Evolutionary conservation across 441 rosid genomes (phyloP).

Genomic region (Erodium texanum): DNA sequence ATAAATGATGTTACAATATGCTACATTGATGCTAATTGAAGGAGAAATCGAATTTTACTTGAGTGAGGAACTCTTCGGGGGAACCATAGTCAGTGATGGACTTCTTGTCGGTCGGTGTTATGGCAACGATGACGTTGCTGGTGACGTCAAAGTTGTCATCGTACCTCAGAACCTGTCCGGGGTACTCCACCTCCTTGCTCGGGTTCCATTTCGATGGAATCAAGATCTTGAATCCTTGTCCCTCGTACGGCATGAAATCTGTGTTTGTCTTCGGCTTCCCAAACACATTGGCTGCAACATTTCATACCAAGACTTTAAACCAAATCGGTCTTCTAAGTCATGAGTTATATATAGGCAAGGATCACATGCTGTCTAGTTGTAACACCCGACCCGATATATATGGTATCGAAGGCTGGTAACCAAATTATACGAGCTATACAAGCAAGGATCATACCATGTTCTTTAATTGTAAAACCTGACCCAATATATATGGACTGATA

Average conservation of each 20-base stretch:
- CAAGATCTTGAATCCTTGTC: slow-evolving; percentile 64
- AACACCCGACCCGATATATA: no score
- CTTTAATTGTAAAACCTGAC: no score
- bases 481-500: no score
- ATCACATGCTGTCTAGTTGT: neutral
- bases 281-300: slow-evolving; percentile 80
- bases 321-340: neutral
- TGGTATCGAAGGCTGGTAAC: no score
- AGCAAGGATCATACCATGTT: no score
- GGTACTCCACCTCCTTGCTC: slow-evolving; percentile 79
- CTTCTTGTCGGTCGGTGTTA: slow-evolving; percentile 83
- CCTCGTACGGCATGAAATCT: slow-evolving; percentile 65
- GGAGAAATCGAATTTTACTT: slow-evolving; percentile 26
- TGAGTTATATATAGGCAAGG: neutral
- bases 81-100: slow-evolving; percentile 79
- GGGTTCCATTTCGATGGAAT: slow-evolving; percentile 95
- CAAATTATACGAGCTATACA: no score
- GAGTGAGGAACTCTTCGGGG: slow-evolving; percentile 71
- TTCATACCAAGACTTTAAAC: neutral
- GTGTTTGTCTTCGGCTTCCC: slow-evolving; percentile 89
- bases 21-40: no score
- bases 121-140: slow-evolving; percentile 56
- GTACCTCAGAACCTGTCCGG: slow-evolving; percentile 82
- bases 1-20: neutral
- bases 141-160: slow-evolving; percentile 88